Evolutionary conservation across 2,329 filamentous ascomycete species (phyloP), one percentile per base, ranked within the genome.

Genomic region (Gnomoniopsis sp.): DNA sequence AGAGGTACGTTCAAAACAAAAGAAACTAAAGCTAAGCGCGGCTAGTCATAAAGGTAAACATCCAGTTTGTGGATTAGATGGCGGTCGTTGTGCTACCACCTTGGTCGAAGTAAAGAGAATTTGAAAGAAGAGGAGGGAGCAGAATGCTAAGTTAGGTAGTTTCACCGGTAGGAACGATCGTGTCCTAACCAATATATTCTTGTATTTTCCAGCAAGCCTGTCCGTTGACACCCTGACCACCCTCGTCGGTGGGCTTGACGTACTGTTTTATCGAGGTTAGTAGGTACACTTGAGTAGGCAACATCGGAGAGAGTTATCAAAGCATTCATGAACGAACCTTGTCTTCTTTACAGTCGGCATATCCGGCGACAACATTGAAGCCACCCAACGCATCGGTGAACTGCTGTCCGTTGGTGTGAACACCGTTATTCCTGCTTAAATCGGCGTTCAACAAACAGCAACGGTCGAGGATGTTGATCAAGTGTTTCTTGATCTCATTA

Each of bases 171-270:
- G n/a, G n/a, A n/a, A n/a, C n/a, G n/a, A n/a, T n/a, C n/a, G n/a
- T n/a, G n/a, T n/a, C n/a, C n/a, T 17, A 53, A 1, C 51, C 51
- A 34, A 53, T 46, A 23, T 53, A 53, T 26, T 21, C 8, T 17
- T 19, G 33, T 6, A 15, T 33, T 19, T 21, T 11, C 38, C 10
- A 23, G 41, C 51, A 53, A 15, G 38, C 21, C 22, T 41, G 33
- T n/a, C 43, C 43, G n/a, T 53, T 53, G 23, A 53, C 51, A 15
- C 51, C 51, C 22, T 19, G 34, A 17, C 51, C 51, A 19, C 51
- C 51, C 1, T 46, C 36, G 23, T 21, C 38, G 3, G 22, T 21
- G 10, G 51, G 51, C 23, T 53, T 53, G n/a, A 41, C 38, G 38
- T 41, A 41, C 38, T 41, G n/a, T 41, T 41, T 15, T 6, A 41